phyloP scores from a whole-genome alignment of 2,329 filamentous ascomycete genomes.

The Xylariaceae sp. region DNA sequence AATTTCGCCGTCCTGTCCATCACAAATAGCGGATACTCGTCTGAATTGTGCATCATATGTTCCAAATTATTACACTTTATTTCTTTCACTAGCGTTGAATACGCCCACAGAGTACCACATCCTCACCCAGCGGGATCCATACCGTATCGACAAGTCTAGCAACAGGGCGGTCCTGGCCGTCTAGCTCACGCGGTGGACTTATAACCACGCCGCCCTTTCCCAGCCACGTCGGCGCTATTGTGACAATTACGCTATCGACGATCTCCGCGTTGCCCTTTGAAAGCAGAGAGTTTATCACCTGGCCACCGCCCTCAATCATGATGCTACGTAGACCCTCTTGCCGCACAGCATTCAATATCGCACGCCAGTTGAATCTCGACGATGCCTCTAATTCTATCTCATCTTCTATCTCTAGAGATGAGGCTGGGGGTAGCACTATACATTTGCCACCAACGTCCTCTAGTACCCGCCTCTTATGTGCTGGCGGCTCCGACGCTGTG shows the following conservation, averaged over 20 bases:
- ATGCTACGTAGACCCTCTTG: conserved; percentile 65
- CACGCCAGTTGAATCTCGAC: conserved; percentile 57
- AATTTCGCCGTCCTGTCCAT: too few species aligned
- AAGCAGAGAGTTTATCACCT: conserved; percentile 79
- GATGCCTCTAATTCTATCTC: conserved; percentile 30
- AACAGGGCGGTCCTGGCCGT: conserved; percentile 50
- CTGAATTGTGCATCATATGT: too few species aligned
- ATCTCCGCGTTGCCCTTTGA: conserved; percentile 55
- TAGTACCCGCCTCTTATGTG: conserved; percentile 40
- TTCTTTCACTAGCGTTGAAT: too few species aligned
- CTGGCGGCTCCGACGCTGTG: conserved; percentile 44
- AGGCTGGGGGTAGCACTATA: conserved; percentile 34
- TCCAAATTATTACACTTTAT: too few species aligned
- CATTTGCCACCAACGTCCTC: conserved; percentile 51
- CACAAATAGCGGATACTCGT: too few species aligned
- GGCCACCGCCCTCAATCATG: conserved; percentile 88
- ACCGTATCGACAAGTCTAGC: conserved; percentile 62
- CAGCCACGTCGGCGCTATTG: conserved; percentile 87
- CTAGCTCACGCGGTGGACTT: conserved; percentile 60
- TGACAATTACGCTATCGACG: conserved; percentile 77
- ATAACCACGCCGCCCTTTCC: conserved; percentile 78
- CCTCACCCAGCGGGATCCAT: conserved; percentile 77
- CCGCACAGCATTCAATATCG: conserved; percentile 56
- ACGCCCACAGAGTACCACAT: conserved; percentile 76
- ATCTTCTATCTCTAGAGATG: background rate